Conservation (phyloP, 768 basidiomycete species). For the Candolleomyces aberdarensis region DNA sequence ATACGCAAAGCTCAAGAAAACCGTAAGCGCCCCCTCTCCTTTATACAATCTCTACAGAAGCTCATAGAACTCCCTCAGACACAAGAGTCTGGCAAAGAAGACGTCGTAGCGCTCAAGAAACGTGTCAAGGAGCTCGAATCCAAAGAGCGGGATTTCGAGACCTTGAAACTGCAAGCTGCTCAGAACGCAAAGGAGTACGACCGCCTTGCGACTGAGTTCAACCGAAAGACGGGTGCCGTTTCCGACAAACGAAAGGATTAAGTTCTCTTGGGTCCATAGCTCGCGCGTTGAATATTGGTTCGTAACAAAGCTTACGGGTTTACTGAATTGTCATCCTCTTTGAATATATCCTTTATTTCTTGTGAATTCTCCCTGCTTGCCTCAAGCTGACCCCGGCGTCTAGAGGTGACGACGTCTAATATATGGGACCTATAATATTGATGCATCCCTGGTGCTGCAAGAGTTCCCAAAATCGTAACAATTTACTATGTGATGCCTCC, state of each 20-base stretch:
- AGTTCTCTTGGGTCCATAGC: background rate
- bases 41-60: background rate
- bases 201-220: conserved; percentile 75
- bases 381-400: too few species aligned
- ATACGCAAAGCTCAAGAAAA: conserved; percentile 77
- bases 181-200: conserved; percentile 82
- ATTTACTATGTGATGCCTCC: too few species aligned
- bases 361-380: too few species aligned
- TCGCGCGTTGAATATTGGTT: too few species aligned
- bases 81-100: conserved; percentile 38
- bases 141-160: conserved; percentile 67
- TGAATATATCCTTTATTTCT: too few species aligned
- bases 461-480: too few species aligned
- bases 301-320: too few species aligned
- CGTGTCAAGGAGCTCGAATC: conserved; percentile 56
- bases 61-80: conserved; percentile 9
- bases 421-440: too few species aligned
- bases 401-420: too few species aligned
- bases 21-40: conserved; percentile 24
- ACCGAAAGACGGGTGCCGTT: conserved; percentile 57
- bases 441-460: too few species aligned
- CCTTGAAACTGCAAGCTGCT: conserved; percentile 76
- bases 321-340: too few species aligned
- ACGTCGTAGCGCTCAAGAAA: conserved; percentile 67
- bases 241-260: conserved; percentile 67